phyloP scores from a whole-genome alignment of 2,329 filamentous ascomycete species.

The Nemania bipapillata region DNA sequence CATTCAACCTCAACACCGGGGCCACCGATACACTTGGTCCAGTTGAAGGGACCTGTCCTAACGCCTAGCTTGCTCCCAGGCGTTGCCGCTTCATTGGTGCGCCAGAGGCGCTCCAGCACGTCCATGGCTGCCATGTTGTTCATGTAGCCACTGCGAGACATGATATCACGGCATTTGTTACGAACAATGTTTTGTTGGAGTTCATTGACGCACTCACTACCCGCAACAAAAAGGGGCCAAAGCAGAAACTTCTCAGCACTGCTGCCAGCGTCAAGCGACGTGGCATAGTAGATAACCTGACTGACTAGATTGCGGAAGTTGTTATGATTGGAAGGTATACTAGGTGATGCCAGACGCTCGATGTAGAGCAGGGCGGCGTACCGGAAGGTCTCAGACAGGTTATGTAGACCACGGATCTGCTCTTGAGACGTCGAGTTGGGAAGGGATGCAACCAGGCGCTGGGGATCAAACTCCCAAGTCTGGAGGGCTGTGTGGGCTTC shows the following conservation, averaged over 20 bases:
- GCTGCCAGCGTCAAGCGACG: slow-evolving; percentile 76
- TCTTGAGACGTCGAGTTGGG: slow-evolving; percentile 63
- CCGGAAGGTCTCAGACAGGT: slow-evolving; percentile 89
- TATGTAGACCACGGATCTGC: slow-evolving; percentile 78
- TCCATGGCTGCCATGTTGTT: slow-evolving; percentile 90
- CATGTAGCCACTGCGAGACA: slow-evolving; percentile 88
- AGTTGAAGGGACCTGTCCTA: slow-evolving; percentile 65
- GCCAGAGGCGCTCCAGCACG: slow-evolving; percentile 86
- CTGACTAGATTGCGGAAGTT: slow-evolving; percentile 86
- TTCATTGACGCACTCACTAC: slow-evolving; percentile 86
- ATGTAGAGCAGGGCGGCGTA: slow-evolving; percentile 90
- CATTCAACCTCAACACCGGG: slow-evolving; percentile 69
- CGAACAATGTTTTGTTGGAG: slow-evolving; percentile 82
- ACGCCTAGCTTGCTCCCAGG: slow-evolving; percentile 52
- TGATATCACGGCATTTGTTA: slow-evolving; percentile 83
- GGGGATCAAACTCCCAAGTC: slow-evolving; percentile 79
- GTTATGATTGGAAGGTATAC: slow-evolving; percentile 75
- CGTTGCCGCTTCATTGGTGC: slow-evolving; percentile 52
- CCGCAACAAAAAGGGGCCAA: slow-evolving; percentile 91
- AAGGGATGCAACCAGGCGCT: slow-evolving; percentile 62
- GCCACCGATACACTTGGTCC: slow-evolving; percentile 67
- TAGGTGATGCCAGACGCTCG: slow-evolving; percentile 83
- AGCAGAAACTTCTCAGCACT: slow-evolving; percentile 87
- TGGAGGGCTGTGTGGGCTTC: slow-evolving; percentile 79
- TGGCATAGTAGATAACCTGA: slow-evolving; percentile 84